phyloP scores from a whole-genome alignment of 2,329 filamentous ascomycete species.

The Xylariales sp. region DNA sequence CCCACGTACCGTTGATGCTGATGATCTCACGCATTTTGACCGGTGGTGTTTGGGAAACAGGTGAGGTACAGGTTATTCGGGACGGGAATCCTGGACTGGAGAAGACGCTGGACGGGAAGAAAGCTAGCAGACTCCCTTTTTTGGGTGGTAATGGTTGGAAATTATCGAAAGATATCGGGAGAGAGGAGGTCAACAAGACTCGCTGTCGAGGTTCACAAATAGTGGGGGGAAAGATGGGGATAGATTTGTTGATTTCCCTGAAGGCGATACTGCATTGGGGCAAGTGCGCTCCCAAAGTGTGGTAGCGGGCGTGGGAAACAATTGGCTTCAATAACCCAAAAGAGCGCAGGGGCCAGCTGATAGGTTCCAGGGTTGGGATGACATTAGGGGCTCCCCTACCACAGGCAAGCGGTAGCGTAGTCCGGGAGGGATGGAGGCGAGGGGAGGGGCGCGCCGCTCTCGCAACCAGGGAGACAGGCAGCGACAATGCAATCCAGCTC shows the following conservation, averaged over 20 bases:
- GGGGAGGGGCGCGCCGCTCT: too few species aligned
- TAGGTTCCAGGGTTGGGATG: too few species aligned
- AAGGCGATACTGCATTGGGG: neutral
- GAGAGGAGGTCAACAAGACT: slow-evolving; percentile 11
- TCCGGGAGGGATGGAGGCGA: too few species aligned
- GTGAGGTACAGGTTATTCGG: slow-evolving; percentile 20
- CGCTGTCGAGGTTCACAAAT: slow-evolving; percentile 3
- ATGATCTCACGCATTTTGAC: slow-evolving; percentile 97
- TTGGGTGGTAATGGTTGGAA: slow-evolving; percentile 5
- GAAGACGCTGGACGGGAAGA: slow-evolving; percentile 1
- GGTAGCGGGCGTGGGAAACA: slow-evolving; percentile 3
- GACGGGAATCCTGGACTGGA: slow-evolving; percentile 14
- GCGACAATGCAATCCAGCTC: too few species aligned
- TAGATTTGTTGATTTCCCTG: slow-evolving; percentile 7
- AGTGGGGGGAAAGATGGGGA: slow-evolving; percentile 6
- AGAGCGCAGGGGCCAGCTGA: slow-evolving; percentile 5
- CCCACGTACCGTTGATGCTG: slow-evolving; percentile 86
- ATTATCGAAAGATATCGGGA: slow-evolving; percentile 11
- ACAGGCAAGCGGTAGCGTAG: too few species aligned
- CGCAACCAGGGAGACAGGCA: too few species aligned
- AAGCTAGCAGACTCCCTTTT: slow-evolving; percentile 5
- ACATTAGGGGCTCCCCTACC: too few species aligned
- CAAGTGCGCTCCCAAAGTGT: slow-evolving; percentile 1
- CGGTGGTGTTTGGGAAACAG: slow-evolving; percentile 25
- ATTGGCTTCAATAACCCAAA: slow-evolving; percentile 1